A percentile compares a stretch with the other conserved stretches of the same genome.
Evolutionary conservation across 108 stramenopile genomes (phyloP).

Genomic region (Cyclotella sp.): DNA sequence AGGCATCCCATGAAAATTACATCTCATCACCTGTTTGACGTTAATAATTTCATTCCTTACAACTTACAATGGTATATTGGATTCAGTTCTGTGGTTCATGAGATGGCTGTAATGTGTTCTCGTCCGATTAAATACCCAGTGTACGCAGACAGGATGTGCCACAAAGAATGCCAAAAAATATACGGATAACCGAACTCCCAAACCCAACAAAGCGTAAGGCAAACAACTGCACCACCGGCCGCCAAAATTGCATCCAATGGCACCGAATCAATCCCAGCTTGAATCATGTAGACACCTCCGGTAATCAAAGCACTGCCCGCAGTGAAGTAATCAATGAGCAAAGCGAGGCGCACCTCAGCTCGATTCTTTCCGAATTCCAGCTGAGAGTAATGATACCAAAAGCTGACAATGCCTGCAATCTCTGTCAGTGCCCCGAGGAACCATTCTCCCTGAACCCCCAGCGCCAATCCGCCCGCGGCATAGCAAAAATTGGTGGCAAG

Average conservation of each 20-base stretch:
- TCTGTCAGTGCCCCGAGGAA: slow-evolving; percentile 72
- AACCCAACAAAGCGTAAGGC: slow-evolving; percentile 73
- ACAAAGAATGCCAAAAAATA: slow-evolving; percentile 77
- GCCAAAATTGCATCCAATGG: slow-evolving; percentile 56
- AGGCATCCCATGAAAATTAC: too few species aligned
- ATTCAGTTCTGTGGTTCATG: neutral
- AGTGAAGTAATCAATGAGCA: slow-evolving; percentile 77
- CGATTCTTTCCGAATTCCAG: slow-evolving; percentile 61
- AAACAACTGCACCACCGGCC: slow-evolving; percentile 44
- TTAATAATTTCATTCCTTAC: too few species aligned
- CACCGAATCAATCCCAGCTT: slow-evolving; percentile 42
- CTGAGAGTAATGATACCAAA: slow-evolving; percentile 81
- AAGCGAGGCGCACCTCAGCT: slow-evolving; percentile 67
- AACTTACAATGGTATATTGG: neutral
- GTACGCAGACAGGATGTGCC: slow-evolving; percentile 79
- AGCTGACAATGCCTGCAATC: slow-evolving; percentile 71
- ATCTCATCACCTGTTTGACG: too few species aligned
- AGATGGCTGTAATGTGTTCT: slow-evolving; percentile 37
- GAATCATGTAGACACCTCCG: slow-evolving; percentile 57
- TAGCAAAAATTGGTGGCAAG: slow-evolving; percentile 84
- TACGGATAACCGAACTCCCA: slow-evolving; percentile 67
- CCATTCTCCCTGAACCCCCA: slow-evolving; percentile 63
- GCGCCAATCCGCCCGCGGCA: slow-evolving; percentile 61
- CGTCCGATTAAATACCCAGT: slow-evolving; percentile 75
- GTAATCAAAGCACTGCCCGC: slow-evolving; percentile 60